A percentile compares a stretch with the other conserved stretches of the same genome.
These are phyloP conservation scores for Prunus armeniaca DNA, from an alignment of 306 rosid species.

Conservation along the genomic window DNA sequence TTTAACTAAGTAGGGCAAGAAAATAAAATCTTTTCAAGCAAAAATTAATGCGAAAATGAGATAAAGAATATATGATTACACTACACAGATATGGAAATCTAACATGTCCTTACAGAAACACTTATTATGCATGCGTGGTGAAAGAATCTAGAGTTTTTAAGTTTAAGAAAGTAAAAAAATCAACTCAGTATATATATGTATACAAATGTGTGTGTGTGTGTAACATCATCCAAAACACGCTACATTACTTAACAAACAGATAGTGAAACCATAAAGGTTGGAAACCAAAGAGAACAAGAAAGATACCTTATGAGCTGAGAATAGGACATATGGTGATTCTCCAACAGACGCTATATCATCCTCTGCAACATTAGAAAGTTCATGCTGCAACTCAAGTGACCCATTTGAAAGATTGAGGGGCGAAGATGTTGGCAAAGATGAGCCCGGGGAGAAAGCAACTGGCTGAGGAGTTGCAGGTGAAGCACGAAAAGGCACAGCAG, in stretches of 20 bases:
- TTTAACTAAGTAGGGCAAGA: background rate
- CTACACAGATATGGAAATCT: background rate
- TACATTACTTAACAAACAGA: background rate
- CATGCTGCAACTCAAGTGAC: constrained; percentile 49
- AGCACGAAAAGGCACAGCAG: constrained; percentile 89
- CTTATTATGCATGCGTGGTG: background rate
- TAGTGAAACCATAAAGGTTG: constrained; percentile 1
- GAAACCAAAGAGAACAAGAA: constrained; percentile 15
- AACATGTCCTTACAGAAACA: background rate
- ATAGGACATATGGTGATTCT: constrained; percentile 74
- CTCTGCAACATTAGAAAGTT: constrained; percentile 48
- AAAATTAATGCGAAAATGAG: background rate
- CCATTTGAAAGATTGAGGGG: constrained; percentile 60
- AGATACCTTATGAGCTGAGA: constrained; percentile 85
- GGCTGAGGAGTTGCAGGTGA: constrained; percentile 97
- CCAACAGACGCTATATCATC: constrained; percentile 43
- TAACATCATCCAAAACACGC: background rate
- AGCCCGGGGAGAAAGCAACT: constrained; percentile 57
- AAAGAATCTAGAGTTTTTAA: background rate
- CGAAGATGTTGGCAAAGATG: constrained; percentile 66
- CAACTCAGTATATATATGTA: too few relatives aligned
- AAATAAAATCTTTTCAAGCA: constrained; percentile 7
- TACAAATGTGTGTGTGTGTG: background rate
- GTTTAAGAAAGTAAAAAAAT: background rate
- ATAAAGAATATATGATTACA: background rate